Evolutionary conservation across 352 stramenopile genomes (phyloP).

Genomic region (Pythium folliculosum): DNA sequence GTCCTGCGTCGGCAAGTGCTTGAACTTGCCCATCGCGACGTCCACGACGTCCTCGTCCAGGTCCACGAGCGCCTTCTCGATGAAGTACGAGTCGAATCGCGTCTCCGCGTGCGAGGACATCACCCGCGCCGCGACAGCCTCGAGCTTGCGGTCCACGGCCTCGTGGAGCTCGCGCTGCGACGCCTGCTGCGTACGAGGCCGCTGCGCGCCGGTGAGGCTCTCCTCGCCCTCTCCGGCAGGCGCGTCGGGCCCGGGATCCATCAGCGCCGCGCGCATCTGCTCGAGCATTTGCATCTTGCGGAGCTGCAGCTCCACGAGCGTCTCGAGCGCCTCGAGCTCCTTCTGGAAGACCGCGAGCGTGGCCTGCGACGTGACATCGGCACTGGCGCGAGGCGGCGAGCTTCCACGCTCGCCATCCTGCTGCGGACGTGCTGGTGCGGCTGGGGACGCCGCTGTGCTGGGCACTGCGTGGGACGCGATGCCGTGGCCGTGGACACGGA

Average conservation of each 20-base stretch:
- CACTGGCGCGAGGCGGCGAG: too few species aligned
- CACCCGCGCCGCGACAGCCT: background rate
- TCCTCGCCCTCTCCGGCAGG: background rate
- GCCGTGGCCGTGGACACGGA: background rate
- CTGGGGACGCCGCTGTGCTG: background rate
- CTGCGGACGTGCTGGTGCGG: background rate
- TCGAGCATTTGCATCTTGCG: slow-evolving; percentile 23
- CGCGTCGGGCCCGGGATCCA: background rate
- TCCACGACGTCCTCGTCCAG: slow-evolving; percentile 30
- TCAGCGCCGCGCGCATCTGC: slow-evolving; percentile 13
- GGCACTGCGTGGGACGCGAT: background rate
- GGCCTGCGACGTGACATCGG: background rate
- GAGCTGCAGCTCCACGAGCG: slow-evolving; percentile 17
- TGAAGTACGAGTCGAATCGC: slow-evolving; percentile 49
- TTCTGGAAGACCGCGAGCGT: slow-evolving; percentile 21
- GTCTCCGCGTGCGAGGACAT: background rate
- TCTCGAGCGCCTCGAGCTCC: slow-evolving; percentile 24
- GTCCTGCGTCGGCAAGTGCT: slow-evolving; percentile 26
- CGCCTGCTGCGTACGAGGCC: background rate
- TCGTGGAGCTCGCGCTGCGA: background rate
- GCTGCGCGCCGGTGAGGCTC: background rate
- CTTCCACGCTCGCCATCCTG: background rate
- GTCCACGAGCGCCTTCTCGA: slow-evolving; percentile 29
- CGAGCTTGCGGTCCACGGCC: slow-evolving; percentile 21
- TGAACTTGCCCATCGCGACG: slow-evolving; percentile 49